Conservation (phyloP, 1,284 basidiomycete species). For the Tetrapyrgos nigripes region DNA sequence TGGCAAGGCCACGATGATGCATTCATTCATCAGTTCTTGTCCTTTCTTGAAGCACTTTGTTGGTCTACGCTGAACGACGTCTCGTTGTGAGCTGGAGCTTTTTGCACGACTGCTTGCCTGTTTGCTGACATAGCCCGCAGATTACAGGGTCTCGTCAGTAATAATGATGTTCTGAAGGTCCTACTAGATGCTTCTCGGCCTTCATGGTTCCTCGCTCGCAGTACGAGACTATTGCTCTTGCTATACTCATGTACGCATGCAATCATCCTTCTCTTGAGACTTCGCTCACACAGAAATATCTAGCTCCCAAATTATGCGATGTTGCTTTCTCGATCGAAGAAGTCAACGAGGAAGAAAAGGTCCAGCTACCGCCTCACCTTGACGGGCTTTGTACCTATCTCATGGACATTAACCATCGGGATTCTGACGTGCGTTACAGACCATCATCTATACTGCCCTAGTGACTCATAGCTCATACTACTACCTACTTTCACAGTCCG, state of each 20-base stretch:
- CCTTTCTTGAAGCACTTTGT: conserved; percentile 59
- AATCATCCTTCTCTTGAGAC: neutral
- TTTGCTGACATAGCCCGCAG: conserved; percentile 2
- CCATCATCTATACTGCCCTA: no score
- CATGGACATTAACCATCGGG: conserved; percentile 48
- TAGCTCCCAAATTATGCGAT: conserved; percentile 32
- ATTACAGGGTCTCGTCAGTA: conserved; percentile 9
- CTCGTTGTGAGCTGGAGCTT: conserved; percentile 47
- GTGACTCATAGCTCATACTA: conserved; percentile 23
- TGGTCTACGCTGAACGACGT: conserved; percentile 55
- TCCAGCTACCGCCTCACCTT: conserved; percentile 44
- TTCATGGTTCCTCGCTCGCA: conserved; percentile 51
- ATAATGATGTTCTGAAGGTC: conserved; percentile 48
- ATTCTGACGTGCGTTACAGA: conserved; percentile 48
- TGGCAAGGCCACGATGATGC: conserved; percentile 28
- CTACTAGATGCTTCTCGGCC: conserved; percentile 59
- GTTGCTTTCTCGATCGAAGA: neutral
- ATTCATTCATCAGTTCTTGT: conserved; percentile 50
- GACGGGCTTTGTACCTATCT: conserved; percentile 59
- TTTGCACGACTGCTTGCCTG: no score
- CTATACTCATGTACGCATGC: conserved; percentile 60
- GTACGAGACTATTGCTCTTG: conserved; percentile 55
- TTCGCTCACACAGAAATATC: neutral
- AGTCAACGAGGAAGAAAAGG: conserved; percentile 17
- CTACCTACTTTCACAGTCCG: conserved; percentile 34